phyloP scores from a whole-genome alignment of 805 yeast species.

The Pichia californica region DNA sequence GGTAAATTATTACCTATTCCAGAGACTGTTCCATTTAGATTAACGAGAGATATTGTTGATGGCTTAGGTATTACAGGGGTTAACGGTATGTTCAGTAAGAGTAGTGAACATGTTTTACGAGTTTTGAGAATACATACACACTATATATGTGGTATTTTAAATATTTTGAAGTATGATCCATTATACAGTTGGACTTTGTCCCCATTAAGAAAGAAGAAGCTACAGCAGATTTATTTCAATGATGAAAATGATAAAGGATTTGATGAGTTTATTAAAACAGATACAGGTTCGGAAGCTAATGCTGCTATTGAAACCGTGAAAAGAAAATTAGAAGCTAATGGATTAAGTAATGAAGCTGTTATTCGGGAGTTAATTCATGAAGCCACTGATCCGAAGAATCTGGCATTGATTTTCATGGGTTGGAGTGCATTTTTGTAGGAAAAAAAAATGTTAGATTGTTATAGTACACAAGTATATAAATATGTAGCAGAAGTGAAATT shows the following conservation, averaged over 20 bases:
- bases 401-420: constrained; percentile 74
- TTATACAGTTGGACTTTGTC: constrained; percentile 87
- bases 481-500: neutral
- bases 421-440: constrained; percentile 72
- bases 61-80: constrained; percentile 88
- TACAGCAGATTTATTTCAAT: constrained; percentile 35
- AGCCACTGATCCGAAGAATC: constrained; percentile 60
- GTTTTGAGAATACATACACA: constrained; percentile 61
- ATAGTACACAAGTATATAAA: neutral
- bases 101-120: constrained; percentile 66
- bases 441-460: neutral
- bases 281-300: constrained; percentile 61
- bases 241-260: constrained; percentile 14
- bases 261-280: constrained; percentile 19
- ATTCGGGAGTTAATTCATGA: constrained; percentile 75
- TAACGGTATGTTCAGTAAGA: constrained; percentile 65
- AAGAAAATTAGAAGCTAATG: constrained; percentile 58
- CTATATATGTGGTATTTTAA: constrained; percentile 72
- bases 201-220: constrained; percentile 53
- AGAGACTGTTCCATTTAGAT: constrained; percentile 87
- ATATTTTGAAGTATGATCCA: constrained; percentile 88
- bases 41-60: constrained; percentile 86
- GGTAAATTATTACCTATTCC: constrained; percentile 82
- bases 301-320: constrained; percentile 70
- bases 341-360: constrained; percentile 74